Percentiles rank a stretch among this genome's conserved stretches.
These are phyloP conservation scores for Amoebophrya sp. DNA, from an alignment of 169 alveolate species.

Conservation along the genomic window DNA sequence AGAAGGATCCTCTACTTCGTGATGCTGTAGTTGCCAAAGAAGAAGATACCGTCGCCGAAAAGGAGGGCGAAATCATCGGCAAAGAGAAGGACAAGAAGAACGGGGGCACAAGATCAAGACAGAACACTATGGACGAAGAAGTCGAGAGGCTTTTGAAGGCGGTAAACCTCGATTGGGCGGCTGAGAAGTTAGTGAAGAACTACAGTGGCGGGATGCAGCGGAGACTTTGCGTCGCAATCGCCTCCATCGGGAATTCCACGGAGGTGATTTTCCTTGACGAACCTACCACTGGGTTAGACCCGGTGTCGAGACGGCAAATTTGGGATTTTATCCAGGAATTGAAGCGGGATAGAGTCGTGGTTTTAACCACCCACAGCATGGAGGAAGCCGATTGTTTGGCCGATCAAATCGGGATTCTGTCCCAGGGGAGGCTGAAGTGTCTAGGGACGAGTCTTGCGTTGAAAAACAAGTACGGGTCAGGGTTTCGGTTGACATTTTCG, in stretches of 20 bases:
- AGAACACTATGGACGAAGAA: no score
- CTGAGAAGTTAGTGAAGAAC: not conserved
- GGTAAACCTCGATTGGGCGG: not conserved
- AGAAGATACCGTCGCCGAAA: not conserved
- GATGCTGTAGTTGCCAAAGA: not conserved
- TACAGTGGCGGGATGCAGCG: conserved; percentile 77
- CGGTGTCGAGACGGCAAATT: conserved; percentile 57
- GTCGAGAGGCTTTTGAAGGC: not conserved
- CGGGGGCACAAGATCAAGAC: no score
- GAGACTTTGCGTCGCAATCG: conserved; percentile 72
- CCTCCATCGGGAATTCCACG: conserved; percentile 75
- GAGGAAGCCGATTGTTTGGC: conserved; percentile 78
- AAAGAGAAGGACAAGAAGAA: no score
- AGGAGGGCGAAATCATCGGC: no score
- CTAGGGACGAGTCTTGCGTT: conserved; percentile 56
- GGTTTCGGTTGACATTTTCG: conserved; percentile 38
- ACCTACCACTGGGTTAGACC: conserved; percentile 78
- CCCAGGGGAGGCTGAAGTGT: conserved; percentile 55
- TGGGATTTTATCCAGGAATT: conserved; percentile 62
- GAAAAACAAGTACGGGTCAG: conserved; percentile 63
- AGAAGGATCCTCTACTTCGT: no score
- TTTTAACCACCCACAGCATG: conserved; percentile 69
- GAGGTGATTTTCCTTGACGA: conserved; percentile 74
- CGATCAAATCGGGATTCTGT: conserved; percentile 66
- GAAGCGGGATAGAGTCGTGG: conserved; percentile 56